These are phyloP conservation scores for Naegleria fowleri DNA, from an alignment of 208 protist genomes.

Conservation along the genomic window DNA sequence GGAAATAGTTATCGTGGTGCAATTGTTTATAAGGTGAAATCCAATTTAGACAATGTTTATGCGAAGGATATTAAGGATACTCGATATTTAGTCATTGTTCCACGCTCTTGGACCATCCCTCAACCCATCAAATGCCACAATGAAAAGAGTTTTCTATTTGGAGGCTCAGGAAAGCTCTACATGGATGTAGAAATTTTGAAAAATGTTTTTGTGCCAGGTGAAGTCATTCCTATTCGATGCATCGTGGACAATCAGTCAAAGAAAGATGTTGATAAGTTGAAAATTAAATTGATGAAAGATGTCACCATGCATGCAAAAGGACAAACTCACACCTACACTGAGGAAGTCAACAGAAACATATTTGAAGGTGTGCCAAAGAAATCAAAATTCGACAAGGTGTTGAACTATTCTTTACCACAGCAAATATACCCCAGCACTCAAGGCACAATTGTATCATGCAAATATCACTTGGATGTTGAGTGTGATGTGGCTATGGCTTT, in stretches of 20 bases:
- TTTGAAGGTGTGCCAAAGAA: conserved; percentile 5
- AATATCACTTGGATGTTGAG: conserved; percentile 34
- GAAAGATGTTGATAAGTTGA: conserved; percentile 25
- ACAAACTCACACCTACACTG: not conserved
- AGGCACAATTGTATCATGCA: not conserved
- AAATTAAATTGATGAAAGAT: conserved; percentile 32
- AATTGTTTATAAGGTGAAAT: conserved; percentile 33
- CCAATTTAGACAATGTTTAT: conserved; percentile 5
- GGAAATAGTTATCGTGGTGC: conserved; percentile 19
- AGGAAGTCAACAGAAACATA: conserved; percentile 13
- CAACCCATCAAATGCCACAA: conserved; percentile 11
- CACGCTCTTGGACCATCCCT: not conserved
- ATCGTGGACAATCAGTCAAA: conserved; percentile 21
- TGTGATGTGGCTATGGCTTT: conserved; percentile 34
- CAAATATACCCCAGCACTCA: conserved; percentile 28
- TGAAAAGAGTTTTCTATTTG: conserved; percentile 32
- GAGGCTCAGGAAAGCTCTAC: conserved; percentile 24
- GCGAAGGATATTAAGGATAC: conserved; percentile 19
- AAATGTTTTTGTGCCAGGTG: conserved; percentile 27
- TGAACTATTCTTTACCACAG: not conserved
- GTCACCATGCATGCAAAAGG: conserved; percentile 7
- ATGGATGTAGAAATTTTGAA: conserved; percentile 26
- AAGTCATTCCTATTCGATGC: conserved; percentile 14
- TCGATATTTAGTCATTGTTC: not conserved
- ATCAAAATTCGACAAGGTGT: not conserved